Evolutionary conservation across 345 rosid genomes (phyloP).

Genomic region (Eucalyptus sideroxylon): DNA sequence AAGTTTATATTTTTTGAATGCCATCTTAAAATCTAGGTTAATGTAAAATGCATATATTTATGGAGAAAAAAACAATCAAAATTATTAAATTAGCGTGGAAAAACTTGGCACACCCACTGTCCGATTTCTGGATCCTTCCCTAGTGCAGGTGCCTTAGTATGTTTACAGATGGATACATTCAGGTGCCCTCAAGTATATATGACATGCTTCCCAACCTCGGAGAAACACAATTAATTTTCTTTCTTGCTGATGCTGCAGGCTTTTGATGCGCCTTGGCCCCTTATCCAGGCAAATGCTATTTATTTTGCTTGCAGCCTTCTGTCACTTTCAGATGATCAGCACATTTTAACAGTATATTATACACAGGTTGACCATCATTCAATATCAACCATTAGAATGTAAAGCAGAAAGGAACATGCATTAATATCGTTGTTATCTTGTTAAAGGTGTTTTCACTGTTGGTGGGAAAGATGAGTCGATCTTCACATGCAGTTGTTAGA

Average conservation of each 20-base stretch:
- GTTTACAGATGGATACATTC: neutral
- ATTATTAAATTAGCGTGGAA: neutral
- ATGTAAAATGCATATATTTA: neutral
- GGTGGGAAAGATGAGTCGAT: slow-evolving; percentile 74
- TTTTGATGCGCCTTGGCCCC: slow-evolving; percentile 89
- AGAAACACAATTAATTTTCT: neutral
- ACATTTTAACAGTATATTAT: slow-evolving; percentile 46
- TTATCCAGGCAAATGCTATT: slow-evolving; percentile 90
- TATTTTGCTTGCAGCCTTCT: slow-evolving; percentile 75
- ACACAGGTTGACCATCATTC: slow-evolving; percentile 45
- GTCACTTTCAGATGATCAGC: slow-evolving; percentile 77
- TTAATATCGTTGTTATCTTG: neutral
- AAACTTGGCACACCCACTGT: neutral
- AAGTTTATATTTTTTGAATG: neutral
- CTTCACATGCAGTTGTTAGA: slow-evolving; percentile 71
- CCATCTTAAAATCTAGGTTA: neutral
- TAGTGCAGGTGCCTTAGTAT: neutral
- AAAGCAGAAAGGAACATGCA: neutral
- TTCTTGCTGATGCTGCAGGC: slow-evolving; percentile 37
- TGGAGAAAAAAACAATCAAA: neutral
- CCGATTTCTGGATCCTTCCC: neutral
- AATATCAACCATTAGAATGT: neutral
- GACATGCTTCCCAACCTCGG: neutral
- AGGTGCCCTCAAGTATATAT: neutral
- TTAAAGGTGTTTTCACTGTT: slow-evolving; percentile 59